Evolutionary conservation across 169 alveolate species (phyloP), one percentile per base, ranked within the genome.

Genomic region (Ichthyophthirius multifiliis): DNA sequence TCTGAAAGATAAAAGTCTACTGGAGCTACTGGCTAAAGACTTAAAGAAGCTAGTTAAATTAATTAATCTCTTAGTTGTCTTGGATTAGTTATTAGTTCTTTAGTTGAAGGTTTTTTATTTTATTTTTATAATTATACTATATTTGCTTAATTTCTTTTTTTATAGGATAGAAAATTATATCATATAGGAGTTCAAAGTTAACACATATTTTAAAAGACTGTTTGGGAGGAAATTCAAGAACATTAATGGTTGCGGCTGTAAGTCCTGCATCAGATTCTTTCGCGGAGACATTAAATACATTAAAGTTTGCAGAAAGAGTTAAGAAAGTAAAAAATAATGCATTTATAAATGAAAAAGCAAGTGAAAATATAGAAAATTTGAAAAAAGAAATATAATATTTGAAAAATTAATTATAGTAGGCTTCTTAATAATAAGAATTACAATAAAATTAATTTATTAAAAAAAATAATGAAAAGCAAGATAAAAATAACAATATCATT

Each of bases 41-140:
- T 93, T 9, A 91, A 91, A 81, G 96, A 95, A 88, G 97, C 97
- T 27, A 95, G 95, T 30, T 87, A 78, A 83, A 95, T 95, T 43
- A 95, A 95, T 85, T 90, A 93, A 75, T 88, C 95, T 55, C 83
- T 95, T 37, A 76, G 93, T 6, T 90, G 93, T 3, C 77, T 95
- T 16, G 96, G 97, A 67, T 74, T 83, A 55, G 95, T 90, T 44
- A 90, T 90, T 37, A 77, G 74, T 46, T 75, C 91, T 43, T 65
- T 90, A 18, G 90, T 85, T 18, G 95, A 90, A 67, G 71, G 71
- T 55, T 27, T 41, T 41, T 41, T 41, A 13, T 41, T 41, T 41
- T 41, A 9, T 9, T 13, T 41, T 41, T 41, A 9, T 41, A 41
- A 13, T 9, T 41, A 13, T 41, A 41, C 46, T 41, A 41, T 9